Evolutionary conservation across 805 yeast species (phyloP).

Genomic region (Wickerhamomyces rabaulensis): DNA sequence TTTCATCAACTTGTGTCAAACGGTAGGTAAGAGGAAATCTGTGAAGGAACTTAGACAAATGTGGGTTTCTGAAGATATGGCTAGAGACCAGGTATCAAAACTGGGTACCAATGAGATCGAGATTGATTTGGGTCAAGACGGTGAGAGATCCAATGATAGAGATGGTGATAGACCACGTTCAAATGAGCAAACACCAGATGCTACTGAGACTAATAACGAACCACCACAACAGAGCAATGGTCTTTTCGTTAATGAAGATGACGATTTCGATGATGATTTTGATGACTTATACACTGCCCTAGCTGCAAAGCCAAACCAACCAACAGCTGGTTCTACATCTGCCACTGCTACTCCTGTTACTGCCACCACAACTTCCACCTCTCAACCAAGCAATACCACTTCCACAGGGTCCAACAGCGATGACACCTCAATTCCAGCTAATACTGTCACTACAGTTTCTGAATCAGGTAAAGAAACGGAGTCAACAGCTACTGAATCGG

Average conservation of each 20-base stretch:
- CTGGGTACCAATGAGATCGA: neutral
- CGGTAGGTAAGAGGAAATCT: constrained; percentile 40
- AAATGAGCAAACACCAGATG: neutral
- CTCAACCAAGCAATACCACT: neutral
- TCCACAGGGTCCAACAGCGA: neutral
- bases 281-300: constrained; percentile 26
- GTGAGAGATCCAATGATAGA: neutral
- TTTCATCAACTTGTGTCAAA: constrained; percentile 49
- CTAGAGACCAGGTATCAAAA: constrained; percentile 1
- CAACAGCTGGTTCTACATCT: neutral
- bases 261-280: constrained; percentile 6
- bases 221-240: constrained; percentile 1
- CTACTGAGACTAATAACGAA: neutral
- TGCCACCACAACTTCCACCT: neutral
- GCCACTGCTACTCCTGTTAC: neutral
- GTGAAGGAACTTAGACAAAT: constrained; percentile 38
- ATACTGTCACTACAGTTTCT: neutral
- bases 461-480: neutral
- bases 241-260: constrained; percentile 1
- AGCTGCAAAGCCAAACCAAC: neutral
- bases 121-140: neutral
- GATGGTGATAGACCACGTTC: neutral
- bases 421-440: no score
- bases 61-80: constrained; percentile 34
- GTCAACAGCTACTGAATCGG: neutral